Base-by-base conservation (phyloP, 2,329 filamentous ascomycete species). In the Volutella citrinella region DNA sequence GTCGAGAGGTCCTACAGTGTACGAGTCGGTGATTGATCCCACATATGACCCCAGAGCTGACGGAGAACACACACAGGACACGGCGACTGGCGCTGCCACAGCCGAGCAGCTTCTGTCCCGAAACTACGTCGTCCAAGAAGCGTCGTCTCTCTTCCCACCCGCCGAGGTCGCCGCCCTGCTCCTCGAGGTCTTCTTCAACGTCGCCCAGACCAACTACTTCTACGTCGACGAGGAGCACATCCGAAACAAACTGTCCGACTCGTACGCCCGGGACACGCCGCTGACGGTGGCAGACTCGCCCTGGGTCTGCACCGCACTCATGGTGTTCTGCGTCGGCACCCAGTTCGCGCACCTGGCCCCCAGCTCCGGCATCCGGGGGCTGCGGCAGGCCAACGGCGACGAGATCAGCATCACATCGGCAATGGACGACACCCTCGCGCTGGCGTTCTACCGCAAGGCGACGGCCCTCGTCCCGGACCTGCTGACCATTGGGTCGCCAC, bases 201-300 rank as follows among this genome's bases (percentile, higher is more conserved):
- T 52, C 6, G 44, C 33, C 1, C 44, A 52, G 21, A 50, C 48
- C 13, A 48, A 52, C 15, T 51, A 51, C 25, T 51, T 48, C 16
- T 51, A 48, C 15, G 36, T 48, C 13, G 46, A 51, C 11, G 48
- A 52, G 26, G 29, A 30, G 12, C 23, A 31, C 4, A 32, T 52
- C 6, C 46, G 48, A 9, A 23, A 30, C 8, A 19, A 39, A 17
- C 36, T 51, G 5, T 27, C 39, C 5, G 20, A 41, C 2, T 50
- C 50, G 19, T 52, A 52, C 16, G 34, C 37, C 7, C 40, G 26
- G 1, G 19, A 36, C 6, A 7, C 25, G 3, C 29, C 16, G 1
- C 19, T 50, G 5, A 24, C 12, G 1, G 42, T 36, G 1, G 22
- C 31, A 2, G 44, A 50, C 14, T 37, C 42, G 3, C 36, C 44